A percentile compares a stretch with the other conserved stretches of the same genome.
Evolutionary conservation across 805 yeast species (phyloP).

Genomic region (Candida nitratophila): DNA sequence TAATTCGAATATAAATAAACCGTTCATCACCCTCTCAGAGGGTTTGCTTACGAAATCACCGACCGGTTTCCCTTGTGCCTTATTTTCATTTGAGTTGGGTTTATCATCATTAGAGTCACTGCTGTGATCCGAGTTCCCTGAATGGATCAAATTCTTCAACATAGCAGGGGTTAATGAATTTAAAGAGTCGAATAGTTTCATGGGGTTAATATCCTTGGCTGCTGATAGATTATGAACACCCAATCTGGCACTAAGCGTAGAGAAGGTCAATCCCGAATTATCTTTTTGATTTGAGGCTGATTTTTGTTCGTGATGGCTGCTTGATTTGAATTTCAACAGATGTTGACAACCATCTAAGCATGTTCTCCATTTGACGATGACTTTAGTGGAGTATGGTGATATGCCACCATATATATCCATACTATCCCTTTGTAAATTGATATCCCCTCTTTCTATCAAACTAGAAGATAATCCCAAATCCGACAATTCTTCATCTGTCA

Average conservation of each 20-base stretch:
- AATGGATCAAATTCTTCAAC: neutral
- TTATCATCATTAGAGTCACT: neutral
- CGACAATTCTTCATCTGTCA: constrained; percentile 3
- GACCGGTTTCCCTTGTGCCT: too few relatives aligned
- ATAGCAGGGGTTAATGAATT: constrained; percentile 1
- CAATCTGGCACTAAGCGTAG: constrained; percentile 11
- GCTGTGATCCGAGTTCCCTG: neutral
- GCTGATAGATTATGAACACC: constrained; percentile 18
- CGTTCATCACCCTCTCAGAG: constrained; percentile 34
- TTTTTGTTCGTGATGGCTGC: neutral
- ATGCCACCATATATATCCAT: constrained; percentile 10
- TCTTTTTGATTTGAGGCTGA: too few relatives aligned
- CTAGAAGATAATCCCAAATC: neutral
- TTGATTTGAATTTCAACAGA: constrained; percentile 16
- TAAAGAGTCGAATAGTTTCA: neutral
- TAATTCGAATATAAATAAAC: constrained; percentile 61
- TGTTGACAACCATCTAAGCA: constrained; percentile 47
- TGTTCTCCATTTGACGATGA: constrained; percentile 51
- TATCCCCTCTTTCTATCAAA: neutral
- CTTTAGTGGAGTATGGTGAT: constrained; percentile 32
- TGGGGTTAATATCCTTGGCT: constrained; percentile 5
- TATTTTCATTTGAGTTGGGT: neutral
- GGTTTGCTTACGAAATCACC: neutral
- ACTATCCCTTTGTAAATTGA: neutral
- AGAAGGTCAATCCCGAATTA: too few relatives aligned